Evolutionary conservation across 306 rosid genomes (phyloP).

Genomic region (Vicia faba): DNA sequence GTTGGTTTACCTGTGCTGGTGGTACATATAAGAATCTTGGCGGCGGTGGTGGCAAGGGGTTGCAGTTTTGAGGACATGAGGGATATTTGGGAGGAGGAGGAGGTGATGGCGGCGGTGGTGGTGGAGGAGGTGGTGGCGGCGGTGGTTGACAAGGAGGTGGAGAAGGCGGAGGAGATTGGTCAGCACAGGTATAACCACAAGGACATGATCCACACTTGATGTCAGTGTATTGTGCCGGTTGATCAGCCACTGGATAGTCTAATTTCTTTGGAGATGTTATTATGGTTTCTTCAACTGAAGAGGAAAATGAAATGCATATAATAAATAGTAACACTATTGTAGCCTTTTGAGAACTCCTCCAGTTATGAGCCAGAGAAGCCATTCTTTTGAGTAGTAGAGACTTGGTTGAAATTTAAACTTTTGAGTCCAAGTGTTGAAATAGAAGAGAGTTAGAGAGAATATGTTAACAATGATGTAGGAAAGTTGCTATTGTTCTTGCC

Average conservation of each 20-base stretch:
- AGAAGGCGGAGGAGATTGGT: slow-evolving; percentile 42
- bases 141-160: slow-evolving; percentile 32
- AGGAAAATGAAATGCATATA: slow-evolving; percentile 40
- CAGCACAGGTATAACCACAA: slow-evolving; percentile 63
- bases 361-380: slow-evolving; percentile 39
- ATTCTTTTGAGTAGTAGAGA: slow-evolving; percentile 34
- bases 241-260: slow-evolving; percentile 32
- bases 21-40: slow-evolving; percentile 78
- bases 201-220: slow-evolving; percentile 89
- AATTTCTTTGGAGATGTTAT: slow-evolving; percentile 38
- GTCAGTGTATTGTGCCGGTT: slow-evolving; percentile 39
- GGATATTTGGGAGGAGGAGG: slow-evolving; percentile 29
- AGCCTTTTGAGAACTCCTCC: slow-evolving; percentile 33
- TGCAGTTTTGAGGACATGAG: slow-evolving; percentile 44
- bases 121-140: neutral
- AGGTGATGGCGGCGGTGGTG: neutral
- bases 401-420: slow-evolving; percentile 11
- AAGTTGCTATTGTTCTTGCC: slow-evolving; percentile 33
- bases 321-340: slow-evolving; percentile 21
- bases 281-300: slow-evolving; percentile 30
- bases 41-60: slow-evolving; percentile 46
- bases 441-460: neutral
- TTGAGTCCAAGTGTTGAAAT: slow-evolving; percentile 27
- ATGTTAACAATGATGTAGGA: slow-evolving; percentile 5
- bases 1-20: slow-evolving; percentile 53